phyloP scores from a whole-genome alignment of 805 yeast species.

The Sugiyamaella qingdaonensis region DNA sequence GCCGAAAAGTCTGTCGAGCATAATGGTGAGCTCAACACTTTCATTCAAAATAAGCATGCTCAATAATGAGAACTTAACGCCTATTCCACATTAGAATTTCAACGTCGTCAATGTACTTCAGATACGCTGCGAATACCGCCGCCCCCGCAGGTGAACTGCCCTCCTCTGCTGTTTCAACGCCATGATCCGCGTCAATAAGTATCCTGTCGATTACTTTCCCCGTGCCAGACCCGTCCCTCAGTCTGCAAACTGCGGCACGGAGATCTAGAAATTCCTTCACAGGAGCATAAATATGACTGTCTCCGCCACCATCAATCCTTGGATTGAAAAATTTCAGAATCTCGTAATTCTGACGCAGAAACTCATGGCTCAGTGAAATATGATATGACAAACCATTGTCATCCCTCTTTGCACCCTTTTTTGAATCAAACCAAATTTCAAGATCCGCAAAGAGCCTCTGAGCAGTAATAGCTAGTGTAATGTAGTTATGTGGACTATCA shows the following conservation, averaged over 20 bases:
- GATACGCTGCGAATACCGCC: not conserved
- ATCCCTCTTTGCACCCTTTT: not conserved
- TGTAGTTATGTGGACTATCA: not conserved
- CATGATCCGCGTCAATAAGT: conserved; percentile 18
- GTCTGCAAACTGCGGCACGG: not conserved
- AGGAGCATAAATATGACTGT: not conserved
- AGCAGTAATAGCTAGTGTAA: not conserved
- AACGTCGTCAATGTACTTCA: too few relatives aligned
- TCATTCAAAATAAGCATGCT: conserved; percentile 11
- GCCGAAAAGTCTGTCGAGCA: too few relatives aligned
- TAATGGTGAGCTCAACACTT: too few relatives aligned
- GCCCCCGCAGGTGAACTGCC: conserved; percentile 11
- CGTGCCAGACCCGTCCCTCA: conserved; percentile 19
- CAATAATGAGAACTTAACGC: too few relatives aligned
- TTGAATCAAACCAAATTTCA: not conserved
- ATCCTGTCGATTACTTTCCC: conserved; percentile 8
- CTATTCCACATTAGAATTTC: too few relatives aligned
- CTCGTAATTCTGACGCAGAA: not conserved
- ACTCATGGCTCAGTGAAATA: not conserved
- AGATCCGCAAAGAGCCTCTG: not conserved
- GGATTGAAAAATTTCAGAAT: not conserved
- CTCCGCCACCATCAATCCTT: not conserved
- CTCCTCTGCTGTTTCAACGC: conserved; percentile 12
- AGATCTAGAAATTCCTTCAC: not conserved
- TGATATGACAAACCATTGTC: not conserved